Conservation (phyloP, 1,284 basidiomycete genomes). For the Boletus mariae region DNA sequence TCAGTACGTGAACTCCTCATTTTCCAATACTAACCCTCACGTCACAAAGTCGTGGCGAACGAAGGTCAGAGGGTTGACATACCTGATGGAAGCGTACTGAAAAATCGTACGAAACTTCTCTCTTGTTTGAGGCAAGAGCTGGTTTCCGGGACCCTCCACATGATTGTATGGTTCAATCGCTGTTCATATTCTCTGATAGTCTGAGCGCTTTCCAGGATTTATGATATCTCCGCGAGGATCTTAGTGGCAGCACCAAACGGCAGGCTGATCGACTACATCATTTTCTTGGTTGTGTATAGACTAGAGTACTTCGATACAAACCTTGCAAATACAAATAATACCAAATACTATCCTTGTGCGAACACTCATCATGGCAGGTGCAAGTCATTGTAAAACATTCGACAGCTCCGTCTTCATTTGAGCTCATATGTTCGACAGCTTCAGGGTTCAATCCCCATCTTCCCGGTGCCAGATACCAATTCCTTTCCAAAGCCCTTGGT, state of each 20-base stretch:
- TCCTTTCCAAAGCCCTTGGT: conserved; percentile 81
- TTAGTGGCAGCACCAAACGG: too few relatives aligned
- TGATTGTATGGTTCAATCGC: conserved; percentile 45
- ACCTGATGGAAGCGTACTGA: conserved; percentile 89
- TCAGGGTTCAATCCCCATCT: conserved; percentile 84
- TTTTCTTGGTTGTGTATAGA: not conserved
- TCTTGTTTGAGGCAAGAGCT: conserved; percentile 36
- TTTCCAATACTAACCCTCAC: not conserved
- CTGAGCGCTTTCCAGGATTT: conserved; percentile 96
- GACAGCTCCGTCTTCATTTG: not conserved
- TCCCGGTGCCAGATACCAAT: conserved; percentile 71
- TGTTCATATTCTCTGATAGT: conserved; percentile 1
- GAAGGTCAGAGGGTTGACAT: conserved; percentile 93
- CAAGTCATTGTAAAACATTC: conserved; percentile 25
- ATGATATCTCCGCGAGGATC: conserved; percentile 59
- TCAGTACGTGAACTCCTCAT: conserved; percentile 30
- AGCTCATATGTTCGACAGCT: conserved; percentile 33
- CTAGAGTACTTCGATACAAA: not conserved
- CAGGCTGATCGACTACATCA: not conserved
- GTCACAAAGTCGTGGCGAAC: conserved; percentile 63
- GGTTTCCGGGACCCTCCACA: conserved; percentile 60
- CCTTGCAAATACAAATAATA: conserved; percentile 20
- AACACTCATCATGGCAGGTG: conserved; percentile 31
- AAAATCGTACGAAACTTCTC: conserved; percentile 69
- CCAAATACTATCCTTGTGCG: conserved; percentile 24